Evolutionary conservation across 352 stramenopile genomes (phyloP), one percentile per base, ranked within the genome.

Genomic region (Pilasporangium apinafurcum): DNA sequence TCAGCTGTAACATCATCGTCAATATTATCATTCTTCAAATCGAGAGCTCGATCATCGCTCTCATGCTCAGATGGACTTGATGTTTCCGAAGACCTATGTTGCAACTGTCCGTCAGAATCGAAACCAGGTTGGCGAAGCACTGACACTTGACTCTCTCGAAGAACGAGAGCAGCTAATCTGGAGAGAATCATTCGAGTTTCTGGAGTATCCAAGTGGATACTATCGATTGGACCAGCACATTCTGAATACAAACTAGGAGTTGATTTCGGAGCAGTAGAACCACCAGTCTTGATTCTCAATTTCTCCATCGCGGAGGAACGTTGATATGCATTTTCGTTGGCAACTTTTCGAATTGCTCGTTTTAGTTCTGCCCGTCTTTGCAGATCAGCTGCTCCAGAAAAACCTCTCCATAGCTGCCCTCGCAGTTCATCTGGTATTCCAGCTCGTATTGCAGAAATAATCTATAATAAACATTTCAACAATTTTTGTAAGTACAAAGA

Each of bases 341-440:
- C 63, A 2, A 51, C 55, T 36, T 61, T 77, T 13, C 59, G 60
- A 16, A 83, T 78, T 1, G 67, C 60, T 6, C 58, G 66, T 32
- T 83, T 84, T 1, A 83, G 46, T 45, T 90, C 71, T 1, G 71
- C 62, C 3, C 72, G 71, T 8, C 72, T 54, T 52, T 89, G 68
- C 5, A 88, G 44, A 41, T 83, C 67, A 0, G 39, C 42, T 3
- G 79, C 73, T n/a, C 76, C 71, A 17, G 76, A 84, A 30, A 91
- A 83, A 0, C 79, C 79, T 55, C 71, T 83, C 76, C 79, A 91
- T 21, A 91, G 62, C 18, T 80, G 63, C 0, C 73, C 79, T 37
- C 79, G 73, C 6, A 91, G 46, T 34, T 91, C 79, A 34, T 91
- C 79, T 1, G 79, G 79, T 25, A 91, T 89, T 8, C 79, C 79